Evolutionary conservation across 1,284 basidiomycete species (phyloP).

Genomic region (Filobasidium uniguttulatum): DNA sequence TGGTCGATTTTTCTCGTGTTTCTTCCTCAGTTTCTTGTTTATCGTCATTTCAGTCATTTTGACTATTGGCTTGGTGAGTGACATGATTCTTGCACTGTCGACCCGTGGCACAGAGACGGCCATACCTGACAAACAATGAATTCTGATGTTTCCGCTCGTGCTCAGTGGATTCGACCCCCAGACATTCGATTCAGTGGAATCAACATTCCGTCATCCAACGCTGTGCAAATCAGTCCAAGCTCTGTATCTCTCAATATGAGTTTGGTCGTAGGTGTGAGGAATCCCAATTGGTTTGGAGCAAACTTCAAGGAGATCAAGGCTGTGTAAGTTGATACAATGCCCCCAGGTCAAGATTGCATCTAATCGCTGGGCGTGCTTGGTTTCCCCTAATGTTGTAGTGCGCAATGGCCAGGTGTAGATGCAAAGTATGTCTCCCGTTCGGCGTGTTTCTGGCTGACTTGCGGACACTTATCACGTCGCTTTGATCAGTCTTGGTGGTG

Average conservation of each 20-base stretch:
- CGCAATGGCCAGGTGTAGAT: constrained; percentile 52
- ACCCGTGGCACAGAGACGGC: background rate
- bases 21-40: constrained; percentile 34
- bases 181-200: constrained; percentile 52
- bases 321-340: constrained; percentile 37
- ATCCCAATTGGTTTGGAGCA: constrained; percentile 74
- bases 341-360: background rate
- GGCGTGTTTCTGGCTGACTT: too few species aligned
- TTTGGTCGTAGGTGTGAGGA: constrained; percentile 54
- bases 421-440: background rate
- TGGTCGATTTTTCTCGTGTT: constrained; percentile 36
- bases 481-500: constrained; percentile 47
- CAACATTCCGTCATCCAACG: constrained; percentile 32
- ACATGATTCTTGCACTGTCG: too few species aligned
- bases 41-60: constrained; percentile 56
- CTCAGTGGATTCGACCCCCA: constrained; percentile 66
- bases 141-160: background rate
- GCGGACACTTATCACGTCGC: too few species aligned
- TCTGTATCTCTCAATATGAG: constrained; percentile 52
- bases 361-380: constrained; percentile 5
- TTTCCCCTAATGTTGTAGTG: constrained; percentile 33
- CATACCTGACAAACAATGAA: background rate
- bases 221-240: constrained; percentile 22
- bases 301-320: constrained; percentile 56
- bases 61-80: constrained; percentile 55